Base-by-base conservation (phyloP, 1,284 basidiomycete genomes). In the Cutaneotrichosporon sp. region DNA sequence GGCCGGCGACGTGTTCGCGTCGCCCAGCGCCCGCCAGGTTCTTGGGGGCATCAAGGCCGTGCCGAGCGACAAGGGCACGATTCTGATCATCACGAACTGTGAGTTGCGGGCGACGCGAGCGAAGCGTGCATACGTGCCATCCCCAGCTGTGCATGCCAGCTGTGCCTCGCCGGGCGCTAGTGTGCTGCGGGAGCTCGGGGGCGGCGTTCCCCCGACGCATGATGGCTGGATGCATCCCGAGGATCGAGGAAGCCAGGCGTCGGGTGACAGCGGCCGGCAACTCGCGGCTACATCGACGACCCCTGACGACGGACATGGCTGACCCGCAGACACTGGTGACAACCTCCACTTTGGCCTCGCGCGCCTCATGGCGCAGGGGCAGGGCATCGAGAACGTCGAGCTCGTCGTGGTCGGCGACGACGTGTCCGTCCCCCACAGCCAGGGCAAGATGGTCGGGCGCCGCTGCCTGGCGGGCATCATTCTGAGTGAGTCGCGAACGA, bases 1-100 rank as follows among this genome's bases (percentile, higher is more conserved):
- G 11, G 78, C 77, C 0, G 82, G 81, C n/a, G 81, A 83, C 66
- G 77, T 84, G 27, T 84, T 84, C 68, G 83, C 83, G 7, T 81
- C 79, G 56, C 83, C 83, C 1, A 80, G 78, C 31, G 81, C 82
- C 3, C 74, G 72, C 51, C 82, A 83, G 69, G 82, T 84, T 36
- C 74, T 74, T 53, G 81, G 78, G 29, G 75, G 78, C 20, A 81
- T 82, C 63, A 77, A 82, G 62, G 73, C 74, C 53, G 79, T 81
- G 34, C 75, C 76, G 18, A 79, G 79, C 57, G 74, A 76, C 29
- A 79, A 79, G 60, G 81, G 80, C 36, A 73, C 71, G 10, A 78
- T 80, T 49, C 61, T 81, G 62, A 73, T 80, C 54, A 81, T 82
- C 54, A 82, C 81, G 54, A 81, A 82, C 69, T 82, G 76, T 78